Evolutionary conservation across 2,329 filamentous ascomycete genomes (phyloP), one percentile per base, ranked within the genome.

Genomic region (Alternaria longipes): DNA sequence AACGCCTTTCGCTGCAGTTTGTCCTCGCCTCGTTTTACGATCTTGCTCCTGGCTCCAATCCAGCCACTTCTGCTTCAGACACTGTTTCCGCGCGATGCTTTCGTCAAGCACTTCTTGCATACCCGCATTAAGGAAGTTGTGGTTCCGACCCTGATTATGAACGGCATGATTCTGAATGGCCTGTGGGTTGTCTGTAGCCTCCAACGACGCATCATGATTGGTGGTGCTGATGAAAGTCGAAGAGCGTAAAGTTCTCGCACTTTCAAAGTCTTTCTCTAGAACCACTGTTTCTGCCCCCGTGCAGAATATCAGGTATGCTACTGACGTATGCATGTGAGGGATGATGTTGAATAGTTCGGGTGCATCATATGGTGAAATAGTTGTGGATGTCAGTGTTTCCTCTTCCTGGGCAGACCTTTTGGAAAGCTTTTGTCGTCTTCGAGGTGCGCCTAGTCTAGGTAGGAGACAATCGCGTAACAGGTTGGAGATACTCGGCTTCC

Each of bases 221-320:
- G 86, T 88, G 11, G 82, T 81, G 3, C 84, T 80, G 38, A 89
- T 82, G 68, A 89, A 89, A 2, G 81, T 77, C 1, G 73, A 72
- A 3, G 82, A 83, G 1, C 77, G 78, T n/a, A 81, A 78, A 6
- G 84, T 67, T 1, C 78, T 78, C 3, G 84, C 85, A 1, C 73
- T 81, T 3, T 68, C 49, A 55, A 83, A 80, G 66, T 89, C 86
- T 68, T 89, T 89, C 65, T 89, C 86, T 47, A 89, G 77, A 0
- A 85, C 78, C 1, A 82, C 72, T 2, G 83, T 83, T 45, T 80
- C 74, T 0, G 60, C 55, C 0, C 84, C 85, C 47, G 86, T 81
- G 63, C 84, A 84, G 63, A 89, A 82, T 30, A 84, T 83, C 2
- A 89, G 67, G 66, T 89, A 89, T 38, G 85, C 86, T 2, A 85